phyloP scores from a whole-genome alignment of 352 stramenopile species.

The Globisporangium rhizosaccharum region DNA sequence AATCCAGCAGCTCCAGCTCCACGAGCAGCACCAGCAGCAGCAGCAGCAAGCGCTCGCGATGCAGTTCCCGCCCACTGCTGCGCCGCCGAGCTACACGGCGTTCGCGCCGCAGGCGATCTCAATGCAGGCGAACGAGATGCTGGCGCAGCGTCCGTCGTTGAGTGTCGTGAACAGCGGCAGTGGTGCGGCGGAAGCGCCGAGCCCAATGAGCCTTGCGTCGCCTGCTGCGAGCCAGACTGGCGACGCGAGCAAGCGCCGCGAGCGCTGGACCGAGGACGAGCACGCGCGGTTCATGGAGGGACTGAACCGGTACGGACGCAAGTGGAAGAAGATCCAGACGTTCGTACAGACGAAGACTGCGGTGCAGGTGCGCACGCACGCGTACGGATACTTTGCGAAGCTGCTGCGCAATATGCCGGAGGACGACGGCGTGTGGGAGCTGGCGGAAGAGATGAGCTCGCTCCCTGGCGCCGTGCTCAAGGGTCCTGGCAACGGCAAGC shows the following conservation, averaged over 20 bases:
- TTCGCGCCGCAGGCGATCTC: constrained; percentile 20
- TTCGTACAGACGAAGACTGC: constrained; percentile 85
- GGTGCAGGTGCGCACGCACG: constrained; percentile 79
- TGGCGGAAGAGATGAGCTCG: constrained; percentile 77
- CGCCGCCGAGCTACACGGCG: constrained; percentile 20
- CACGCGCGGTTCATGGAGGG: constrained; percentile 83
- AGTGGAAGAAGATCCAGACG: constrained; percentile 87
- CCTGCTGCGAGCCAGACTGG: constrained; percentile 51
- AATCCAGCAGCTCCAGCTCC: constrained; percentile 7
- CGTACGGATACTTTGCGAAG: constrained; percentile 87
- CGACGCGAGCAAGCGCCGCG: constrained; percentile 65
- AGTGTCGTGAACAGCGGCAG: constrained; percentile 1
- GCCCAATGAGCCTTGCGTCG: constrained; percentile 31
- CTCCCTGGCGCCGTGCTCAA: constrained; percentile 70
- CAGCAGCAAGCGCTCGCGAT: constrained; percentile 1
- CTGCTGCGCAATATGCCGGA: constrained; percentile 82
- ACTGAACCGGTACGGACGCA: constrained; percentile 79
- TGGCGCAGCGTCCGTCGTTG: constrained; percentile 7
- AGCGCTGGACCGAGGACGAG: constrained; percentile 81
- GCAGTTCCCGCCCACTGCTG: not conserved
- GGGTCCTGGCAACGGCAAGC: constrained; percentile 66
- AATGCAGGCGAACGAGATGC: constrained; percentile 6
- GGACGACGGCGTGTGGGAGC: constrained; percentile 75
- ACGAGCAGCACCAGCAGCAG: constrained; percentile 3
- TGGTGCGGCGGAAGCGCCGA: constrained; percentile 9